Evolutionary conservation across 2,329 filamentous ascomycete genomes (phyloP).

Genomic region (Orbilia quercus): DNA sequence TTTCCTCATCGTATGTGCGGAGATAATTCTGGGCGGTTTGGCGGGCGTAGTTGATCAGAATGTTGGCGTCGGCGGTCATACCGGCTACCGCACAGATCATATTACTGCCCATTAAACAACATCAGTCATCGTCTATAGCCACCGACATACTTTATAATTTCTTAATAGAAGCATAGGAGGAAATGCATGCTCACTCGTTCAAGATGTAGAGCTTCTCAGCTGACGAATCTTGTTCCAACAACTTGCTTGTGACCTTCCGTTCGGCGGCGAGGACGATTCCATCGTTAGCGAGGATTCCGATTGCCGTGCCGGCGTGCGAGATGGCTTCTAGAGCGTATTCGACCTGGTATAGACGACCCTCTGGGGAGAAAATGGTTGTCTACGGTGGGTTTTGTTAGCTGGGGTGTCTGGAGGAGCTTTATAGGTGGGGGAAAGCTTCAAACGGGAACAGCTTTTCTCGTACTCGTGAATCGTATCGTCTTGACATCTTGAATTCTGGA

Average conservation of each 20-base stretch:
- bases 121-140: too few species aligned
- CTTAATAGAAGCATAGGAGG: neutral
- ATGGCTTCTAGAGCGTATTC: conserved; percentile 99
- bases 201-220: conserved; percentile 99
- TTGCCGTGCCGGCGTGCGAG: conserved; percentile 94
- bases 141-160: too few species aligned
- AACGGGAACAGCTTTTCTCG: conserved; percentile 63
- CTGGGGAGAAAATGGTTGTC: conserved; percentile 99
- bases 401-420: neutral
- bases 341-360: conserved; percentile 97
- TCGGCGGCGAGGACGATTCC: conserved; percentile 98
- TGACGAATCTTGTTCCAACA: conserved; percentile 98
- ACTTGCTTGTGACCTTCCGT: conserved; percentile 98
- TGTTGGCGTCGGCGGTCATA: conserved; percentile 99
- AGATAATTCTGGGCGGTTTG: conserved; percentile 97
- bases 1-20: conserved; percentile 99
- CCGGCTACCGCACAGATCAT: conserved; percentile 99
- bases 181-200: conserved; percentile 76
- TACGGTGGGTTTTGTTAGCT: conserved; percentile 62
- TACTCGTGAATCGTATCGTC: conserved; percentile 97
- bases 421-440: conserved; percentile 61
- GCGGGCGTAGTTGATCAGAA: conserved; percentile 99
- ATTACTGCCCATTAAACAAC: conserved; percentile 72
- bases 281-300: conserved; percentile 96
- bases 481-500: conserved; percentile 75